Evolutionary conservation across 805 yeast genomes (phyloP), one percentile per base, ranked within the genome.

Genomic region (Zygosaccharomyces kombuchaensis): DNA sequence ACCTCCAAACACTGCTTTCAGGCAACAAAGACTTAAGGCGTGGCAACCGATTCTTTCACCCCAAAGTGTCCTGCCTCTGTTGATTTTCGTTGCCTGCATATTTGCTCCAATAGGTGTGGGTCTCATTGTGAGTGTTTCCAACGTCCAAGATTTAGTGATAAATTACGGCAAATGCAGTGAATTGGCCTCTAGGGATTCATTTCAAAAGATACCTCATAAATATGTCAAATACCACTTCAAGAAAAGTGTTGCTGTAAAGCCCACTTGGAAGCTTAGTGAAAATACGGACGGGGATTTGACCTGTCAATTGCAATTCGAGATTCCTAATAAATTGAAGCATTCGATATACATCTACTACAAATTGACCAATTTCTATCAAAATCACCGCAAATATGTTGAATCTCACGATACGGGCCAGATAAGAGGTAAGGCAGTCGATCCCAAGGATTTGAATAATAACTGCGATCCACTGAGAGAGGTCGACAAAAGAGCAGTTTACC

Each of bases 101-200:
- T 89, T 90, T 68, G 87, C 93, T 1, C 96, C 97, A 1, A 76
- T 93, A 40, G 99, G 99, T 3, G 84, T 90, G 25, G 95, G 87
- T 12, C 76, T 93, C 46, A 66, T 89, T 23, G 77, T 77, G 53
- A 83, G 95, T n/a, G 77, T 88, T n/a, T 75, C 79, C 62, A 77
- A 79, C 51, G 91, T 91, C 12, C 87, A 91, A 59, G 81, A 83
- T 55, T 51, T 93, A 25, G 73, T 76, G 37, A 74, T 93, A 29
- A 82, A 89, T 55, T 93, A 93, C 61, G 78, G 89, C 41, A 66
- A 77, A 32, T 93, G 99, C 68, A 73, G 66, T 35, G 59, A 58
- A 1, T 49, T 72, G 32, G 87, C 87, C 2, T 69, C 73, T 1
- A 53, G 70, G 2, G 54, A 62, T 9, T 54, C 56, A 3, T 83